Percentiles rank a stretch among this genome's conserved stretches.
Evolutionary conservation across 2,329 filamentous ascomycete genomes (phyloP).

Genomic region (Colletotrichum magnum): DNA sequence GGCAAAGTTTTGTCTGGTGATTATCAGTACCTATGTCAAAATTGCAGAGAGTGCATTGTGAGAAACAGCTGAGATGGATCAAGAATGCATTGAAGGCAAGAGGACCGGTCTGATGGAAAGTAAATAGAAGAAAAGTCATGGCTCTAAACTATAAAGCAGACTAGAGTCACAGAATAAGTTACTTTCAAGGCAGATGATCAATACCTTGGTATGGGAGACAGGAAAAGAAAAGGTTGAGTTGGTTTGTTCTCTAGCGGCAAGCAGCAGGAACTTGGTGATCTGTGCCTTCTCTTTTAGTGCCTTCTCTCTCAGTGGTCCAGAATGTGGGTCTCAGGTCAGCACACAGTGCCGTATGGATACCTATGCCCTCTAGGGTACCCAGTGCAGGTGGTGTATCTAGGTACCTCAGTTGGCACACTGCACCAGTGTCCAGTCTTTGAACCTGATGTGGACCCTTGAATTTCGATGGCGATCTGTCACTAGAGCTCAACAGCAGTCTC

Average conservation of each 20-base stretch:
- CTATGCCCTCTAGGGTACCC: too few relatives aligned
- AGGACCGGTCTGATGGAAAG: too few relatives aligned
- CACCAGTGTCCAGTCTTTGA: neutral
- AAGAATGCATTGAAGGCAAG: too few relatives aligned
- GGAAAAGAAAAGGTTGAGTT: neutral
- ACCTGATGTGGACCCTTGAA: slow-evolving; percentile 40
- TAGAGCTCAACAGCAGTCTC: slow-evolving; percentile 21
- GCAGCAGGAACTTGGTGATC: slow-evolving; percentile 21
- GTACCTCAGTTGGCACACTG: too few relatives aligned
- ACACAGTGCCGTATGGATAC: neutral
- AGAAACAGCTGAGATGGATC: too few relatives aligned
- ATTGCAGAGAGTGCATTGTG: too few relatives aligned
- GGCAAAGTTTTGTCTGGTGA: too few relatives aligned
- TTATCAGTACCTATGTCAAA: too few relatives aligned
- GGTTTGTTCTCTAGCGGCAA: neutral
- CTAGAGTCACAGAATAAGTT: neutral
- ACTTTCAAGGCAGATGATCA: neutral
- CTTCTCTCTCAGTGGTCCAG: slow-evolving; percentile 24
- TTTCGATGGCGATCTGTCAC: slow-evolving; percentile 15
- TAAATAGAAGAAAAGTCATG: neutral
- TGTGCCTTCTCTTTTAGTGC: slow-evolving; percentile 4
- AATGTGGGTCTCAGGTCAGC: slow-evolving; percentile 32
- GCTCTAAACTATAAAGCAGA: neutral
- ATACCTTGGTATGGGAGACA: neutral
- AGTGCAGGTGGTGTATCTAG: too few relatives aligned